These are phyloP conservation scores for Talaromyces thailandensis DNA, from an alignment of 495 filamentous ascomycete genomes.

Conservation along the genomic window DNA sequence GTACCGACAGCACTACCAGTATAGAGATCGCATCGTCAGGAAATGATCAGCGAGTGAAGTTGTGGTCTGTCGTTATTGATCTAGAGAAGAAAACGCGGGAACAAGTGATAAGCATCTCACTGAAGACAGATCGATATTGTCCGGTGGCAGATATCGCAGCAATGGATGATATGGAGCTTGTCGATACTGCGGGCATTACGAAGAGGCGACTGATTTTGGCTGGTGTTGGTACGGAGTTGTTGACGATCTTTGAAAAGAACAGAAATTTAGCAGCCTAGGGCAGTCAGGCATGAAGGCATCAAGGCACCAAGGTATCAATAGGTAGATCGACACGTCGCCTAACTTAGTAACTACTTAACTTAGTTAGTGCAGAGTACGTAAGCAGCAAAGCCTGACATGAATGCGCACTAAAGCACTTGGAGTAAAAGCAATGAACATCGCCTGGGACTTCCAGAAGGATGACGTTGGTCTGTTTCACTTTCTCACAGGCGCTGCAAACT, in stretches of 20 bases:
- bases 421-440: neutral
- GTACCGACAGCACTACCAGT: conserved; percentile 2
- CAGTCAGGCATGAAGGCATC: neutral
- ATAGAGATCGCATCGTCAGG: conserved; percentile 52
- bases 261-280: neutral
- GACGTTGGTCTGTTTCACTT: neutral
- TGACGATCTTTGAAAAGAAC: conserved; percentile 2
- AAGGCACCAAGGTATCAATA: neutral
- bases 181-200: neutral
- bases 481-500: neutral
- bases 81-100: conserved; percentile 17
- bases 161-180: conserved; percentile 26
- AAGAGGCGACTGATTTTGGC: conserved; percentile 31
- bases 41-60: conserved; percentile 73
- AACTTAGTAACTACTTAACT: too few species aligned
- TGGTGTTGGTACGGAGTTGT: conserved; percentile 49
- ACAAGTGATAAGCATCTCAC: conserved; percentile 30
- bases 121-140: conserved; percentile 41
- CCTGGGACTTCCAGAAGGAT: neutral
- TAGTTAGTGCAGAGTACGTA: neutral
- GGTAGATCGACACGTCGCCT: neutral
- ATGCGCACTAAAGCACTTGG: too few species aligned
- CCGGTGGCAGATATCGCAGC: conserved; percentile 56
- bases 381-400: too few species aligned
- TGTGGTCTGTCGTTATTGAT: conserved; percentile 51